These are phyloP conservation scores for Mucor piriformis DNA, from an alignment of 371 early-diverging fungal genomes.

Conservation along the genomic window DNA sequence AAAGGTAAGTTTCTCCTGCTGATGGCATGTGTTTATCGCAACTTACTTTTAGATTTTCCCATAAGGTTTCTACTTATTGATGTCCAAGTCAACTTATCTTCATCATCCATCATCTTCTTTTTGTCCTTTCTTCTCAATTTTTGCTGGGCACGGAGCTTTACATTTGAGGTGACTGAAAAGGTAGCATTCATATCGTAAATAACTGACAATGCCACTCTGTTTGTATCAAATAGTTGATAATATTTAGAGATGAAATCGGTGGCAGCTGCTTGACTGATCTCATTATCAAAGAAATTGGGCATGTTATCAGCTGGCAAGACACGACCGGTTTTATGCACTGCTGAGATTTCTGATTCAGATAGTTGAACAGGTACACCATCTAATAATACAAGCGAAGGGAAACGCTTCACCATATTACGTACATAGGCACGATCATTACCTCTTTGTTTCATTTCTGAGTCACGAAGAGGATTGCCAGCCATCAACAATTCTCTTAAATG, in stretches of 20 bases:
- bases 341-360: conserved; percentile 27
- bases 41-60: conserved; percentile 36
- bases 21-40: too few relatives aligned
- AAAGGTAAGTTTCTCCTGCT: not conserved
- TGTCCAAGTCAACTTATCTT: conserved; percentile 28
- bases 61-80: conserved; percentile 31
- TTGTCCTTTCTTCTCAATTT: conserved; percentile 40
- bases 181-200: conserved; percentile 35
- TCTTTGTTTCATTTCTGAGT: conserved; percentile 46
- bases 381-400: conserved; percentile 56
- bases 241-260: conserved; percentile 34
- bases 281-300: conserved; percentile 39
- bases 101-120: conserved; percentile 40
- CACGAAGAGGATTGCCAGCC: conserved; percentile 55
- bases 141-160: conserved; percentile 31
- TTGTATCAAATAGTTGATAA: conserved; percentile 33
- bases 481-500: conserved; percentile 56
- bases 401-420: conserved; percentile 46
- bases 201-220: conserved; percentile 21
- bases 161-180: conserved; percentile 34
- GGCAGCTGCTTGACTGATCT: conserved; percentile 29
- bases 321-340: conserved; percentile 34
- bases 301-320: conserved; percentile 35
- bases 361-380: conserved; percentile 43
- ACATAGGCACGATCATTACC: conserved; percentile 50